These are phyloP conservation scores for Pseudotulostoma volvatum DNA, from an alignment of 495 filamentous ascomycete genomes.

Conservation along the genomic window DNA sequence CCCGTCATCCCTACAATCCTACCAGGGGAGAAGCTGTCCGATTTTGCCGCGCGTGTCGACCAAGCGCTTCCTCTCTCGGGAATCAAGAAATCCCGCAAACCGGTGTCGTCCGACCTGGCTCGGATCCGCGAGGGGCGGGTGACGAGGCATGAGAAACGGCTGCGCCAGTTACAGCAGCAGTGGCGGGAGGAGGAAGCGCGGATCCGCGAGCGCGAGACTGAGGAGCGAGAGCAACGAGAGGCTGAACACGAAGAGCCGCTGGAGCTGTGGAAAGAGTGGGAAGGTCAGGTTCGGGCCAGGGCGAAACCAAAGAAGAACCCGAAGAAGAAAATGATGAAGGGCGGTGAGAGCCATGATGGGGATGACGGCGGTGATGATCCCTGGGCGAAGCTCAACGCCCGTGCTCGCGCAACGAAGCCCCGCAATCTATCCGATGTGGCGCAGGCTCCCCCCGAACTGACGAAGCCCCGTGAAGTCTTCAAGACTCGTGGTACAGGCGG, in stretches of 20 bases:
- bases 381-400: slow-evolving; percentile 54
- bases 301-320: slow-evolving; percentile 40
- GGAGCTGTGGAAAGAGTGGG: slow-evolving; percentile 33
- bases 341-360: slow-evolving; percentile 18
- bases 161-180: slow-evolving; percentile 62
- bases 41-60: slow-evolving; percentile 75
- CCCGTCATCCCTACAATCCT: slow-evolving; percentile 56
- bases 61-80: slow-evolving; percentile 61
- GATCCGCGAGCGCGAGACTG: slow-evolving; percentile 46
- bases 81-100: slow-evolving; percentile 27
- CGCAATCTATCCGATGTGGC: slow-evolving; percentile 59
- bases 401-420: slow-evolving; percentile 37
- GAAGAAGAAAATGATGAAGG: slow-evolving; percentile 29
- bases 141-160: slow-evolving; percentile 68
- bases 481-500: slow-evolving; percentile 40
- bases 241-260: slow-evolving; percentile 33
- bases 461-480: slow-evolving; percentile 49
- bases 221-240: slow-evolving; percentile 44
- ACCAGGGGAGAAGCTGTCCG: slow-evolving; percentile 65
- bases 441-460: slow-evolving; percentile 63
- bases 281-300: slow-evolving; percentile 20
- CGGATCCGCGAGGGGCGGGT: slow-evolving; percentile 40
- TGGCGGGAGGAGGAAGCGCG: slow-evolving; percentile 65
- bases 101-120: slow-evolving; percentile 8
- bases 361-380: slow-evolving; percentile 51